Percentiles rank a stretch among this genome's conserved stretches.
Evolutionary conservation across 2,329 filamentous ascomycete species (phyloP).

Genomic region (Dothideomycetes sp.): DNA sequence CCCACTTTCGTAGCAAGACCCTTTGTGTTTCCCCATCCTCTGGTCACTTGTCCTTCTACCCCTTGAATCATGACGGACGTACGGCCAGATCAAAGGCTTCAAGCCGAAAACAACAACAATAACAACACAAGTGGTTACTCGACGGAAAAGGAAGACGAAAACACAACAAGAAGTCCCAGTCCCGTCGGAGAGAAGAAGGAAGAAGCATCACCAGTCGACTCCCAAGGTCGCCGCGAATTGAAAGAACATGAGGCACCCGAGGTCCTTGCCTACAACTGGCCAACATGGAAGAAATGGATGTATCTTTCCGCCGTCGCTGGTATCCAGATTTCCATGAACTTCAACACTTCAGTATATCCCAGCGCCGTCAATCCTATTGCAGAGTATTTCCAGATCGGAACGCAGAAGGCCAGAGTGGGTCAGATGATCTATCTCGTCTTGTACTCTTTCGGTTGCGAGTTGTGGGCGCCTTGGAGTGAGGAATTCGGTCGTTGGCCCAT

Average conservation of each 20-base stretch:
- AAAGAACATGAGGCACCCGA: slow-evolving; percentile 20
- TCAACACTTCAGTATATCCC: slow-evolving; percentile 42
- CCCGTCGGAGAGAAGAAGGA: slow-evolving; percentile 13
- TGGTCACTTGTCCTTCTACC: no score
- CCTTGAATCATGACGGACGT: slow-evolving; percentile 9
- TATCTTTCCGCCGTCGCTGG: slow-evolving; percentile 39
- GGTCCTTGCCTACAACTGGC: slow-evolving; percentile 37
- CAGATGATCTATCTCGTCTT: slow-evolving; percentile 69
- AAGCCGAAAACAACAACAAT: neutral
- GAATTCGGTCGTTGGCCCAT: slow-evolving; percentile 71
- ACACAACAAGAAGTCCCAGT: slow-evolving; percentile 6
- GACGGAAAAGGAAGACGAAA: slow-evolving; percentile 11
- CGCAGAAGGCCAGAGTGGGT: slow-evolving; percentile 60
- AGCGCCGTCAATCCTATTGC: slow-evolving; percentile 38
- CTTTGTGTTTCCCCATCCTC: neutral
- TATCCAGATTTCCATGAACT: slow-evolving; percentile 44
- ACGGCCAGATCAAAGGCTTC: slow-evolving; percentile 6
- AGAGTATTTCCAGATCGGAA: slow-evolving; percentile 57
- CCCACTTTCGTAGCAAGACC: no score
- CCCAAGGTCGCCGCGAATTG: slow-evolving; percentile 17
- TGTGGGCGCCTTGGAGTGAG: slow-evolving; percentile 83
- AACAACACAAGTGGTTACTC: slow-evolving; percentile 3
- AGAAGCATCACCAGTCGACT: slow-evolving; percentile 1
- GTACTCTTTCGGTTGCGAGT: slow-evolving; percentile 78
- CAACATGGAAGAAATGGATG: slow-evolving; percentile 39